These are phyloP conservation scores for Didymella lethalis DNA, from an alignment of 2,329 filamentous ascomycete species.

Conservation along the genomic window DNA sequence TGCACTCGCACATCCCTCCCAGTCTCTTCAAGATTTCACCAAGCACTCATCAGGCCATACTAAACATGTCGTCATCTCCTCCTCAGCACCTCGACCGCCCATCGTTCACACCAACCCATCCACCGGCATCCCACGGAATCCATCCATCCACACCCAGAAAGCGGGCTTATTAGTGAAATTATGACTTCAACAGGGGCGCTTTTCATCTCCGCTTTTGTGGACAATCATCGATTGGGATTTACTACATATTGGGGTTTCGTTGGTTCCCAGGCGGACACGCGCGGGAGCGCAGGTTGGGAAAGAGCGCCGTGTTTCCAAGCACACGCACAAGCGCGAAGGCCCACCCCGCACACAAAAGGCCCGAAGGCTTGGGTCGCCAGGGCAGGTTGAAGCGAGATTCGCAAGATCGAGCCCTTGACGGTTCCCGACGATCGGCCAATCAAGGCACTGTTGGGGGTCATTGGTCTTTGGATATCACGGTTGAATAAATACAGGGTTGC, in stretches of 20 bases:
- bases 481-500: neutral
- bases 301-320: neutral
- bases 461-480: neutral
- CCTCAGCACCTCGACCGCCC: no score
- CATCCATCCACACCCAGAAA: no score
- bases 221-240: no score
- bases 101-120: no score
- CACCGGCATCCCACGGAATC: no score
- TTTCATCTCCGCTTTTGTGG: no score
- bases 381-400: slow-evolving; percentile 10
- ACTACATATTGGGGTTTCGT: slow-evolving; percentile 1
- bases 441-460: slow-evolving; percentile 1
- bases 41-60: no score
- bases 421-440: slow-evolving; percentile 5
- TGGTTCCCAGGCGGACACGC: neutral
- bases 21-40: no score
- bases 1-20: no score
- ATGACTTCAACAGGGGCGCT: no score
- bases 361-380: neutral
- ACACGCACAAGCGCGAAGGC: neutral
- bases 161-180: no score
- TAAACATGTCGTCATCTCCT: no score
- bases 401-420: neutral
- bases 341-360: slow-evolving; percentile 17
- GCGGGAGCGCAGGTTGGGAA: neutral